Conservation (phyloP, 75 land plant genomes). For the Larix kaempferi region DNA sequence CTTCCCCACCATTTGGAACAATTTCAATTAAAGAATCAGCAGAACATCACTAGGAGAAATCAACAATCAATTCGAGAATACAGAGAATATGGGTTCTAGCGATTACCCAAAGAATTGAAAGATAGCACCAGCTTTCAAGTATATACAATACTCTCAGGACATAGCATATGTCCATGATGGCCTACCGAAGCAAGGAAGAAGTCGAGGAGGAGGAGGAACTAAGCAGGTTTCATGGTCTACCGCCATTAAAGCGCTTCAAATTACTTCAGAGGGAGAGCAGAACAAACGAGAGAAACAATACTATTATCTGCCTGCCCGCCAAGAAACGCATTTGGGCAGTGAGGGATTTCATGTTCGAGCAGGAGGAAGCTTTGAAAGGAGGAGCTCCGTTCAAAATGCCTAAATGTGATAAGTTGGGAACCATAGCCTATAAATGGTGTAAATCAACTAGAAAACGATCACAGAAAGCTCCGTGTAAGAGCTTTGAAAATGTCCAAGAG, state of each 20-base stretch:
- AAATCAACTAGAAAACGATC: background rate
- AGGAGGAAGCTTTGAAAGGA: background rate
- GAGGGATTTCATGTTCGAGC: background rate
- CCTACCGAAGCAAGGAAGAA: no score
- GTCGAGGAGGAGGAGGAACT: constrained; percentile 1
- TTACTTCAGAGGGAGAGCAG: constrained; percentile 35
- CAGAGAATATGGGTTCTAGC: no score
- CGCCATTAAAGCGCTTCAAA: constrained; percentile 48
- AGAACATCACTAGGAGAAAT: no score
- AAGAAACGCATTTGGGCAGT: constrained; percentile 74
- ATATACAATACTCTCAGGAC: no score
- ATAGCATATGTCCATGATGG: background rate
- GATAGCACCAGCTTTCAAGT: no score
- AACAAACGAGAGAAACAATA: background rate
- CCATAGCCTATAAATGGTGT: background rate
- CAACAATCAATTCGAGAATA: no score
- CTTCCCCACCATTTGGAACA: no score
- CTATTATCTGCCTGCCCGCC: constrained; percentile 43
- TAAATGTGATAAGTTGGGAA: background rate
- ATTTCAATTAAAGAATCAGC: no score
- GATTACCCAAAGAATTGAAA: no score
- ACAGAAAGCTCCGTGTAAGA: background rate
- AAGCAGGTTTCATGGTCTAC: constrained; percentile 25
- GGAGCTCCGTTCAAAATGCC: background rate
- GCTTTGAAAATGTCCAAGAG: background rate